Evolutionary conservation across 2,329 filamentous ascomycete species (phyloP), one percentile per base, ranked within the genome.

Genomic region (Penicillium sp.): DNA sequence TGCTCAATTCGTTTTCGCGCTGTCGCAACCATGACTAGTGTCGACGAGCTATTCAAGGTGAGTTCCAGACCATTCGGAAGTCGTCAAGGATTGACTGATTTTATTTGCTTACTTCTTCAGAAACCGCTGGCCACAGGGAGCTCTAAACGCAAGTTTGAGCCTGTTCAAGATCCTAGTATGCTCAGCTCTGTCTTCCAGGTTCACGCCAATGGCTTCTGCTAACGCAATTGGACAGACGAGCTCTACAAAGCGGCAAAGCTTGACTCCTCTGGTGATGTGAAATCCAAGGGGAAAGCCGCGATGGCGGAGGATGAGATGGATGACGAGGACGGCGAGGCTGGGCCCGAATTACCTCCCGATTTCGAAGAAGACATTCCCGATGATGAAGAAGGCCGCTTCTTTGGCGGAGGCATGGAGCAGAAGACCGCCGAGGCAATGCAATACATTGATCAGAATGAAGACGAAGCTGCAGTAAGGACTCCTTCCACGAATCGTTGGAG

Each of bases 331-430:
- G 68, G 67, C 27, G 68, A 73, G 46, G 68, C 78, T 2, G 79
- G 78, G 0, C 78, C 78, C 1, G 75, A 80, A 38, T 70, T 79
- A 33, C 78, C 81, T 11, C 75, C 75, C 5, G 80, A 81, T 53
- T 74, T 79, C 26, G 77, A 76, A 45, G 72, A 77, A 33, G 77
- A 81, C 41, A 73, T 78, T 70, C 74, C 67, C 7, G 87, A 91
- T 57, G 90, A 95, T 59, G 89, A 95, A 45, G 93, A 95, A 55
- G 93, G 91, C 1, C 84, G 93, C 9, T 98, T 98, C 74, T 98
- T 96, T 60, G 93, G 91, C 38, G 88, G 90, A 46, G 93, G 93
- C 32, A 85, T 98, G 59, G 88, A 85, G 26, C 79, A 84, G 49
- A 79, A 88, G 56, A 89, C 94, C 56, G 84, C 83, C 2, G 81